Base-by-base conservation (phyloP, 768 basidiomycete species). In the Xerocomus spinulosus region DNA sequence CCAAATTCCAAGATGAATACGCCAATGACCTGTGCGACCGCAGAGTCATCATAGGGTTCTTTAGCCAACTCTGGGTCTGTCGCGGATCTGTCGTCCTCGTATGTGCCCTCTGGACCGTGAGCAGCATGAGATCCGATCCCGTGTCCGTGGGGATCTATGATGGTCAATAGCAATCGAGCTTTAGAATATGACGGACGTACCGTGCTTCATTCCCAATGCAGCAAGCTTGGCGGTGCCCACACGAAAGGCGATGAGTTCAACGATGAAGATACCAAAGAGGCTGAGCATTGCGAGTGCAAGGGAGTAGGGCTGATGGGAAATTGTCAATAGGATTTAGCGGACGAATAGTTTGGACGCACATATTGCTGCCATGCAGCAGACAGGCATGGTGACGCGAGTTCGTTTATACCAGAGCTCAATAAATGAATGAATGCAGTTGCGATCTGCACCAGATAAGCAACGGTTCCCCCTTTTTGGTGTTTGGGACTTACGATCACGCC, bases 1-100 rank as follows among this genome's bases (percentile, higher is more conserved):
- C 95, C 95, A 58, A 96, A 95, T 63, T 99, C 95, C 39, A 99
- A 73, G 49, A 97, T 93, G 28, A 80, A 90, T 39, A 99, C 77
- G 13, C 92, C 93, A 39, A 96, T 74, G 30, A 93, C 67, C 63
- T 94, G 92, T 3, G 89, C 83, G 9, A 70, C 47, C 3, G 78
- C 68, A 17, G 70, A 70, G 32, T 82, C 75, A 40, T 73, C 66
- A 4, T 66, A 59, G 26, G 56, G 39, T 8, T 15, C 35, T 24
- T 46, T 26, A 6, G 54, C 55, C 3, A 39, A 52, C 39, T 71
- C 70, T 15, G 63, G 41, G 49, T 74, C 70, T 23, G 64, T 38
- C 2, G 8, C 5, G 9, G 40, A 47, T 24, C 53, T 56, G 8
- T 56, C 46, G 8, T 58, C 50, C 14, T 8, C 47, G 1, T 0